A percentile compares a stretch with the other conserved stretches of the same genome.
Evolutionary conservation across 139 green algal genomes (phyloP).

Genomic region (Diplosphaera chodatii): DNA sequence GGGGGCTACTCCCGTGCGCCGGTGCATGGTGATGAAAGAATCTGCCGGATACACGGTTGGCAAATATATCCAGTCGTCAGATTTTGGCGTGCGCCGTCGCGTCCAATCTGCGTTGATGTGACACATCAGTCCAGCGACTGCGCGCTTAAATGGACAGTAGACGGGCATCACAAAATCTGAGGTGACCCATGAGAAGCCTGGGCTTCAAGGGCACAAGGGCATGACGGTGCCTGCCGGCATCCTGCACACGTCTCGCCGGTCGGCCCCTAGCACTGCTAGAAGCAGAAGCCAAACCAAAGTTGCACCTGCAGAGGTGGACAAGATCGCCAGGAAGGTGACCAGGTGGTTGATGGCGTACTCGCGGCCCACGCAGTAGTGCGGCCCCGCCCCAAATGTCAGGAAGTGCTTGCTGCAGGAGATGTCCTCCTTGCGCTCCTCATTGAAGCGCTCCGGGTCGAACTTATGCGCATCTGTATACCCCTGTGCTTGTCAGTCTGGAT

Average conservation of each 20-base stretch:
- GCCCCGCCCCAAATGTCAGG: slow-evolving; percentile 78
- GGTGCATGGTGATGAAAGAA: slow-evolving; percentile 49
- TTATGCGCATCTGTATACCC: slow-evolving; percentile 58
- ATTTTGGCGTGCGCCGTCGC: slow-evolving; percentile 36
- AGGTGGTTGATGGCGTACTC: slow-evolving; percentile 86
- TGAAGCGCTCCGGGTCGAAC: slow-evolving; percentile 82
- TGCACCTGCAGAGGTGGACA: slow-evolving; percentile 39
- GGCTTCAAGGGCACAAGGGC: too few relatives aligned
- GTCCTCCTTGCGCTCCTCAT: slow-evolving; percentile 70
- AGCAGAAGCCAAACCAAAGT: not conserved
- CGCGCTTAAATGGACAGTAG: too few relatives aligned
- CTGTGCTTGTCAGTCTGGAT: too few relatives aligned
- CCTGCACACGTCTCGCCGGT: too few relatives aligned
- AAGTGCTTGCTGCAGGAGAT: slow-evolving; percentile 63
- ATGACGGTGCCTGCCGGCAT: too few relatives aligned
- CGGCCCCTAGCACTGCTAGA: too few relatives aligned
- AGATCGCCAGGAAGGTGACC: slow-evolving; percentile 63
- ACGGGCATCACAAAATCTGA: too few relatives aligned
- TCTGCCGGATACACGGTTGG: slow-evolving; percentile 79
- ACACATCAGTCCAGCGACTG: too few relatives aligned
- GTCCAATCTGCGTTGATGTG: slow-evolving; percentile 47
- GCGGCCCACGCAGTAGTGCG: slow-evolving; percentile 79
- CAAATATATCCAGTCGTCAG: slow-evolving; percentile 60
- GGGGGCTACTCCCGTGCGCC: not conserved
- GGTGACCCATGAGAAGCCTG: too few relatives aligned